These are phyloP conservation scores for Chlamydomonas sp. DNA, from an alignment of 139 green algal species.

Conservation along the genomic window DNA sequence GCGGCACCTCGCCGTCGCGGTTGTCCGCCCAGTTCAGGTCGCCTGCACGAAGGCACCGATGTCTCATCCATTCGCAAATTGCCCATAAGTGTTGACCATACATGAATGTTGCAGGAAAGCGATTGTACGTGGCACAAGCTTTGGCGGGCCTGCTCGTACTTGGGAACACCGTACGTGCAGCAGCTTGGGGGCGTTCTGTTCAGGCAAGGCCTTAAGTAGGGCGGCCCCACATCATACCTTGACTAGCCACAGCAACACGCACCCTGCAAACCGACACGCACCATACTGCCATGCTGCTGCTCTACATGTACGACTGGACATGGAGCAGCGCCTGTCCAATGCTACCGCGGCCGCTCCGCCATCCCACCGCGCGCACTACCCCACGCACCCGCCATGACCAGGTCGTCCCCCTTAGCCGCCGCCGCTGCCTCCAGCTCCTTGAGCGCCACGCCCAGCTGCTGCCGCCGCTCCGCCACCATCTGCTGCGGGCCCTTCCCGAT, in stretches of 20 bases:
- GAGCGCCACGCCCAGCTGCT: conserved; percentile 31
- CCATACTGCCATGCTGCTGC: background rate
- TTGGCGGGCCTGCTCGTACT: background rate
- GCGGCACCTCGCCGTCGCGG: conserved; percentile 44
- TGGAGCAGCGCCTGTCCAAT: background rate
- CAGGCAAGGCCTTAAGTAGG: background rate
- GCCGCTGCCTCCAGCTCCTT: conserved; percentile 13
- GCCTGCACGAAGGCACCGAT: conserved; percentile 21
- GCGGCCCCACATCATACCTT: too few relatives aligned
- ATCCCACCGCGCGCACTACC: background rate
- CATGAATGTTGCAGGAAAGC: background rate
- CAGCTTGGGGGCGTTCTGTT: background rate
- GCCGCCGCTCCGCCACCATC: conserved; percentile 30
- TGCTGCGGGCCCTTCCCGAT: conserved; percentile 14
- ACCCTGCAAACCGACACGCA: background rate
- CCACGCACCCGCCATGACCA: background rate
- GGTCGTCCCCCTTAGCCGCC: background rate
- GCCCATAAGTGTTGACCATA: too few relatives aligned
- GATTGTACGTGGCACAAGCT: too few relatives aligned
- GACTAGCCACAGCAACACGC: too few relatives aligned
- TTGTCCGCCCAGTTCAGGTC: conserved; percentile 72
- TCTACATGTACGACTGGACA: background rate
- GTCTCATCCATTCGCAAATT: conserved; percentile 25
- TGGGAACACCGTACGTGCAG: background rate
- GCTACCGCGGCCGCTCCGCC: conserved; percentile 24